A percentile compares a stretch with the other conserved stretches of the same genome.
Evolutionary conservation across 202 grass and related monocot genomes (phyloP).

Genomic region (Digitaria exilis): DNA sequence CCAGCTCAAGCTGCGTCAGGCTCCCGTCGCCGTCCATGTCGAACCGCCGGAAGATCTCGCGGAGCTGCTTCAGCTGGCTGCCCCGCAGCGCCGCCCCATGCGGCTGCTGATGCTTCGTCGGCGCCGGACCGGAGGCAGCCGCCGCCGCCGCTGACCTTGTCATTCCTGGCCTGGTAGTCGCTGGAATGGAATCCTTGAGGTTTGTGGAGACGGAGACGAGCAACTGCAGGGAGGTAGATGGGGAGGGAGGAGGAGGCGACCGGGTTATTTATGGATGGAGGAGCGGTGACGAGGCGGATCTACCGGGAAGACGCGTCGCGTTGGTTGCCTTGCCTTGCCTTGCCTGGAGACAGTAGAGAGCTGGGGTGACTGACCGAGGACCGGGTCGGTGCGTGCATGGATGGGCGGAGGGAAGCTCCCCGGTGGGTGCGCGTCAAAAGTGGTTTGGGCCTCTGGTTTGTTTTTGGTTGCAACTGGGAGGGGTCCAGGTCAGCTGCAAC

Average conservation of each 20-base stretch:
- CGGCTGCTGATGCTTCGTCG: neutral
- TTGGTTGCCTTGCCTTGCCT: neutral
- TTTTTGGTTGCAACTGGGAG: constrained; percentile 17
- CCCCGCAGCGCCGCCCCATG: constrained; percentile 25
- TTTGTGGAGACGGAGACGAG: neutral
- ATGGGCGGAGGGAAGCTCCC: constrained; percentile 4
- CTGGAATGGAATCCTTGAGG: neutral
- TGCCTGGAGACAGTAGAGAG: constrained; percentile 20
- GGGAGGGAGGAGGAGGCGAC: neutral
- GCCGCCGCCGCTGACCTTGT: neutral
- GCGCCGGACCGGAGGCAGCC: neutral
- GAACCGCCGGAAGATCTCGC: constrained; percentile 69
- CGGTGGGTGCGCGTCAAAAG: constrained; percentile 21
- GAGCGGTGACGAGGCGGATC: neutral
- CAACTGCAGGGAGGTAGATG: neutral
- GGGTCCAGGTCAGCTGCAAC: neutral
- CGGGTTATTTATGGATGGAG: constrained; percentile 36
- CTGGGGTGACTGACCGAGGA: constrained; percentile 5
- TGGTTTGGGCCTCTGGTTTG: neutral
- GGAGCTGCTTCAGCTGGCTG: constrained; percentile 81
- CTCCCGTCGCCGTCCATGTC: constrained; percentile 81
- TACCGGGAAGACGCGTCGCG: constrained; percentile 57
- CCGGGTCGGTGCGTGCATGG: constrained; percentile 35
- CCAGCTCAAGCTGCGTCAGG: constrained; percentile 81
- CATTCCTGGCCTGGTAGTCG: neutral